phyloP scores from a whole-genome alignment of 495 filamentous ascomycete species.

The Melanomma pulvis-pyrius region DNA sequence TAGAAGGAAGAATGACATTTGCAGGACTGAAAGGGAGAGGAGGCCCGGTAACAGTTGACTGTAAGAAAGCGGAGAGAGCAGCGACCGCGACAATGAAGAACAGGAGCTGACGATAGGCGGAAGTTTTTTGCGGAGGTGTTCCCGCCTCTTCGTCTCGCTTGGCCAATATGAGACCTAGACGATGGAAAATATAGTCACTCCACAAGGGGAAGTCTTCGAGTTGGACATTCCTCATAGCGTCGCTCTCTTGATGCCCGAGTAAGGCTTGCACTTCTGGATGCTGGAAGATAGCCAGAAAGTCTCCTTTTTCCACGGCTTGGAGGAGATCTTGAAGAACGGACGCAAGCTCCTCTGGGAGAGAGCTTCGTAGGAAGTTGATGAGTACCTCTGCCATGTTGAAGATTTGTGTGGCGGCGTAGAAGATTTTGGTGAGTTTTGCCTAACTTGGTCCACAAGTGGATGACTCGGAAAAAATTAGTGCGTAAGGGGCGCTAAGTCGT shows the following conservation, averaged over 20 bases:
- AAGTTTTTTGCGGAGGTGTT: slow-evolving; percentile 11
- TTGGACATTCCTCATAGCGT: slow-evolving; percentile 23
- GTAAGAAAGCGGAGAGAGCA: slow-evolving; percentile 81
- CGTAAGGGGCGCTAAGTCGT: slow-evolving; percentile 7
- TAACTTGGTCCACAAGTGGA: slow-evolving; percentile 8
- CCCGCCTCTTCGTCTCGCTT: slow-evolving; percentile 20
- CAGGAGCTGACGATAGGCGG: slow-evolving; percentile 42
- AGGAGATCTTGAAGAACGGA: slow-evolving; percentile 35
- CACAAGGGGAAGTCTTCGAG: slow-evolving; percentile 39
- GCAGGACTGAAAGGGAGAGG: slow-evolving; percentile 61
- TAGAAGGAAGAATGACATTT: slow-evolving; percentile 57
- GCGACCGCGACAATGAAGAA: slow-evolving; percentile 66
- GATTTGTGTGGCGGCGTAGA: neutral
- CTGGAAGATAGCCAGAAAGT: slow-evolving; percentile 36
- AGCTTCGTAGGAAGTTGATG: slow-evolving; percentile 38
- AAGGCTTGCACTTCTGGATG: slow-evolving; percentile 38
- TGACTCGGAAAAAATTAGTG: slow-evolving; percentile 21
- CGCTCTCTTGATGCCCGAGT: slow-evolving; percentile 38
- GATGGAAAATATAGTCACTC: slow-evolving; percentile 47
- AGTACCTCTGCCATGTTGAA: slow-evolving; percentile 42
- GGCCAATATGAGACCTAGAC: slow-evolving; percentile 39
- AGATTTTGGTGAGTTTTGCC: slow-evolving; percentile 2
- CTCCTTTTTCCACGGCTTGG: slow-evolving; percentile 26
- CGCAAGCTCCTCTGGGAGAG: slow-evolving; percentile 42
- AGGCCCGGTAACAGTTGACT: slow-evolving; percentile 90